A percentile compares a stretch with the other conserved stretches of the same genome.
These are phyloP conservation scores for Chernovozyma aurita DNA, from an alignment of 1,139 yeast genomes.

Conservation along the genomic window DNA sequence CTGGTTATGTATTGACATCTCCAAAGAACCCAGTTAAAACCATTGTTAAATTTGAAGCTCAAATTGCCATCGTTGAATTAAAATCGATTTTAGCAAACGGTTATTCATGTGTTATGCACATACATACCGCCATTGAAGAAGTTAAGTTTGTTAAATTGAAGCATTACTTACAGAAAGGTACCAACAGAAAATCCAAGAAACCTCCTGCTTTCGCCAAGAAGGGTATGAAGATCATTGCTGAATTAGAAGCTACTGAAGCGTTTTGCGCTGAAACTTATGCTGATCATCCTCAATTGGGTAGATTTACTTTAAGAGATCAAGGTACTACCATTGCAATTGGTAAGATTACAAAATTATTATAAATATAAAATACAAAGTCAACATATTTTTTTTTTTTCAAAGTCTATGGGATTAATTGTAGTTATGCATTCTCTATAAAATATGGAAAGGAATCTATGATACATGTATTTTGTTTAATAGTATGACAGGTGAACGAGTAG, in stretches of 20 bases:
- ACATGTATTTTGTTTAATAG: slow-evolving; percentile 1
- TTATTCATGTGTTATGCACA: slow-evolving; percentile 96
- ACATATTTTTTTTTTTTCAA: background rate
- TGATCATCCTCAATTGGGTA: slow-evolving; percentile 93
- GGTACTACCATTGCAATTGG: slow-evolving; percentile 98
- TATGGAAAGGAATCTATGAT: background rate
- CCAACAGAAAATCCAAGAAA: slow-evolving; percentile 92
- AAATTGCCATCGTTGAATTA: slow-evolving; percentile 93
- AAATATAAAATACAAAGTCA: slow-evolving; percentile 7
- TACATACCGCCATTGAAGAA: slow-evolving; percentile 97
- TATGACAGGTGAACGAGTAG: too few species aligned
- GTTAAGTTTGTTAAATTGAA: slow-evolving; percentile 76
- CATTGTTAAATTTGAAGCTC: slow-evolving; percentile 89
- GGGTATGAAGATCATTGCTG: slow-evolving; percentile 97
- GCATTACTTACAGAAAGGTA: slow-evolving; percentile 93
- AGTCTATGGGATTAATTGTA: background rate
- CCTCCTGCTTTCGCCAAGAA: slow-evolving; percentile 98
- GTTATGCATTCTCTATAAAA: too few species aligned
- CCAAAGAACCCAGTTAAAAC: slow-evolving; percentile 85
- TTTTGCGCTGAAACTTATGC: slow-evolving; percentile 91
- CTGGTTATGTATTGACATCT: slow-evolving; percentile 89
- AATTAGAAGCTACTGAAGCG: slow-evolving; percentile 77
- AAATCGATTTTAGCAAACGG: slow-evolving; percentile 93
- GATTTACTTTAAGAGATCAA: slow-evolving; percentile 97
- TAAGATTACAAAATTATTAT: slow-evolving; percentile 74